Conservation (phyloP, 371 early-diverging fungal species). For the Apophysomyces trapeziformis region DNA sequence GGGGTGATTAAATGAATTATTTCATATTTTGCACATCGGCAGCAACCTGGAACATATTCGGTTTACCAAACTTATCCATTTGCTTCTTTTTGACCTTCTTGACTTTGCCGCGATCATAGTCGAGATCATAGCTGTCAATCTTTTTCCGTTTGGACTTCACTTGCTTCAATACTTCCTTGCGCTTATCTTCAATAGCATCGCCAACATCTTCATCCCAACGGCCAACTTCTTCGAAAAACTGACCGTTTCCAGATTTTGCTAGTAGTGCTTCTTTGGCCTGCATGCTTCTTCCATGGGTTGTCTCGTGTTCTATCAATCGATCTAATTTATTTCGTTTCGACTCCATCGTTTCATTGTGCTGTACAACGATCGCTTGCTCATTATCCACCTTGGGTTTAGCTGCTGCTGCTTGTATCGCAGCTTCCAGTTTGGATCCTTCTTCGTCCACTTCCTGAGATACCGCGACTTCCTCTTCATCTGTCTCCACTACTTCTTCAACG, state of each 20-base stretch:
- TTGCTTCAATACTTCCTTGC: conserved; percentile 41
- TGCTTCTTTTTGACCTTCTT: conserved; percentile 75
- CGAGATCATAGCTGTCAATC: conserved; percentile 69
- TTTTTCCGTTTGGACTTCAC: conserved; percentile 62
- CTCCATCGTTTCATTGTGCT: conserved; percentile 54
- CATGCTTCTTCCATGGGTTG: conserved; percentile 42
- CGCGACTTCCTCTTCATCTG: conserved; percentile 20
- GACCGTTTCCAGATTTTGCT: conserved; percentile 27
- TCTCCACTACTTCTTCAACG: conserved; percentile 7
- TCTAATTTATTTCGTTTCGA: conserved; percentile 60
- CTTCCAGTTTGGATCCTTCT: conserved; percentile 29
- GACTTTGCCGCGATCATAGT: conserved; percentile 79
- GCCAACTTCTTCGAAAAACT: conserved; percentile 49
- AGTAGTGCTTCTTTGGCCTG: conserved; percentile 50
- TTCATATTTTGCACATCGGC: conserved; percentile 30
- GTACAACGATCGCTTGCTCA: conserved; percentile 49
- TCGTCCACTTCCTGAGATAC: conserved; percentile 29
- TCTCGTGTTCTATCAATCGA: conserved; percentile 55
- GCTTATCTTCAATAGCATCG: conserved; percentile 32
- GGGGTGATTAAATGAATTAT: neutral
- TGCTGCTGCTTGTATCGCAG: conserved; percentile 44
- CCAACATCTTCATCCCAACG: conserved; percentile 54
- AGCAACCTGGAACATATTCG: conserved; percentile 48
- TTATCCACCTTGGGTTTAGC: conserved; percentile 37
- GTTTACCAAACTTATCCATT: conserved; percentile 39